Evolutionary conservation across 345 rosid species (phyloP).

Genomic region (Barbarea vulgaris): DNA sequence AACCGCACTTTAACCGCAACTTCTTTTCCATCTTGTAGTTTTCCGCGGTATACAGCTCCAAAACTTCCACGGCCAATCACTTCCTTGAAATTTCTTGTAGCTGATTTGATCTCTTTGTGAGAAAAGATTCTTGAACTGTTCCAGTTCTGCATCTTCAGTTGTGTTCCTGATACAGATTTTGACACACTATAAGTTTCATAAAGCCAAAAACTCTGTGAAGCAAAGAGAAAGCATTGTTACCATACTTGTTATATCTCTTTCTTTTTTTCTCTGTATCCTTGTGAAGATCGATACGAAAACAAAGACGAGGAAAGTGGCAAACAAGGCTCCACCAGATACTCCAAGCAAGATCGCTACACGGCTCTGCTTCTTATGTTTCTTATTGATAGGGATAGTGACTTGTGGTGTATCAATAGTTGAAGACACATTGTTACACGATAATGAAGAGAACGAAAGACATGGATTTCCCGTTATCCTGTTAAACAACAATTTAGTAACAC

Average conservation of each 20-base stretch:
- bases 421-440: constrained; percentile 63
- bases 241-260: constrained; percentile 53
- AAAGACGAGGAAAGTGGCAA: constrained; percentile 51
- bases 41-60: constrained; percentile 87
- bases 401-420: constrained; percentile 78
- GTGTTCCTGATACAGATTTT: constrained; percentile 48
- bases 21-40: constrained; percentile 70
- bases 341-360: constrained; percentile 58
- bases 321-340: constrained; percentile 58
- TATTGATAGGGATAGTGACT: constrained; percentile 58
- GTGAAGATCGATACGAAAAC: constrained; percentile 41
- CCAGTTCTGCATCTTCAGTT: constrained; percentile 74
- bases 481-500: constrained; percentile 25
- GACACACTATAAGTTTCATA: constrained; percentile 16
- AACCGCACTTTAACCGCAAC: constrained; percentile 92
- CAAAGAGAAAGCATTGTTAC: constrained; percentile 15
- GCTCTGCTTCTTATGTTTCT: constrained; percentile 47
- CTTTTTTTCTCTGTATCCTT: constrained; percentile 54
- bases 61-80: constrained; percentile 90
- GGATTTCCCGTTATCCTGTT: constrained; percentile 76
- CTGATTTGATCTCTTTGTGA: constrained; percentile 77
- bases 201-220: not conserved
- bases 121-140: constrained; percentile 76
- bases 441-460: constrained; percentile 72
- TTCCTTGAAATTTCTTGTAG: constrained; percentile 78